Base-by-base conservation (phyloP, 2,329 filamentous ascomycete species). In the Colletotrichum musicola region DNA sequence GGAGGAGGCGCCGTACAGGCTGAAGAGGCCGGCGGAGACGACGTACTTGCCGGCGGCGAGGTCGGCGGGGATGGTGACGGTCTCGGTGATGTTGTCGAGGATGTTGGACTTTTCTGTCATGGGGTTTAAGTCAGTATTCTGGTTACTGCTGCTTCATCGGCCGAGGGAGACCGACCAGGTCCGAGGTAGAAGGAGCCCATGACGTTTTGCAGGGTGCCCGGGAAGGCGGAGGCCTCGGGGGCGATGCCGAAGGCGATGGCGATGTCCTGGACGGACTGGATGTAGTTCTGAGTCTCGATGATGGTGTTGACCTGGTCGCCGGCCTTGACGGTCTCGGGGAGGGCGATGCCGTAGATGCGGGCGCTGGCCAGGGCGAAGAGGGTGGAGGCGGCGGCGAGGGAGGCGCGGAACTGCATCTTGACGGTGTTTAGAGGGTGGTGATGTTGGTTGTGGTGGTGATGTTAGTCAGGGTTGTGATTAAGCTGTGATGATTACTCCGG, bases 241-340 rank as follows among this genome's bases (percentile, higher is more conserved):
- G 70, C 57, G 69, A 77, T 79, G 44, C 83, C 83, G 71, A 83
- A 83, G 30, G 79, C 81, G 10, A 84, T 78, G 60, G 82, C 77
- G 3, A 85, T 75, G 69, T 86, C 83, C 71, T 77, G 74, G 35
- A 83, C 80, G 59, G 75, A 62, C 73, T 85, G 83, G 74, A 83
- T 81, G 76, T 83, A 84, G 75, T 79, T 78, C 55, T 79, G 75
- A 50, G 78, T 80, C 49, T 77, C 53, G 70, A 86, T 77, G 20
- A 77, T 76, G 72, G 81, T 76, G 35, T 76, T 73, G 50, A 76
- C 72, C 30, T 66, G 40, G 38, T 75, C 71, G 68, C 80, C 81
- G 4, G 81, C 78, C 40, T 74, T 74, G 69, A 85, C 78, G 46
- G 77, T 82, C 9, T 75, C 64, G 1, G 84, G 84, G 16, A 81